A percentile compares a stretch with the other conserved stretches of the same genome.
Conservation (phyloP, 306 rosid species). For the Inga oerstediana region DNA sequence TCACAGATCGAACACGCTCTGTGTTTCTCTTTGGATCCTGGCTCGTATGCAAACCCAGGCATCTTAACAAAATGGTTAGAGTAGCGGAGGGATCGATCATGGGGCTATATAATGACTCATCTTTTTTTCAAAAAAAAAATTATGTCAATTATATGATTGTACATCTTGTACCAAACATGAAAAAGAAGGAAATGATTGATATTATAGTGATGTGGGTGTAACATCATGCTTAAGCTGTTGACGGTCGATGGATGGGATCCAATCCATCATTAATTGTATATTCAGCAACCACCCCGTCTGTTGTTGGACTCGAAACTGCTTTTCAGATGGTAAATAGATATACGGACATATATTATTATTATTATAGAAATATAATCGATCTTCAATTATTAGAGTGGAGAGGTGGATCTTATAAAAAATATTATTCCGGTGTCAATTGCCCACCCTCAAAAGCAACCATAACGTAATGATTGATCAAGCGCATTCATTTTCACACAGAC, state of each 20-base stretch:
- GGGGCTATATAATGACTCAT: conserved; percentile 1
- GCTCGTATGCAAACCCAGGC: neutral
- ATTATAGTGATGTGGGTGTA: neutral
- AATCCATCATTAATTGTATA: neutral
- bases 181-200: neutral
- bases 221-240: neutral
- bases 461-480: neutral
- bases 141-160: neutral
- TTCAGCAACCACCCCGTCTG: neutral
- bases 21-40: neutral
- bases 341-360: neutral
- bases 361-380: neutral
- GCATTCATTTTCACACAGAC: neutral
- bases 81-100: neutral
- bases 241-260: neutral
- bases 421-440: neutral
- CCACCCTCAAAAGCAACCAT: neutral
- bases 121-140: neutral
- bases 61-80: neutral
- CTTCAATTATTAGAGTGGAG: neutral
- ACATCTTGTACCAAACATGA: neutral
- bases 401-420: neutral
- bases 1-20: neutral
- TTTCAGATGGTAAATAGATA: neutral
- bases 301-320: neutral